Evolutionary conservation across 140 eudicot genomes (phyloP).

Genomic region (Stevia rebaudiana): DNA sequence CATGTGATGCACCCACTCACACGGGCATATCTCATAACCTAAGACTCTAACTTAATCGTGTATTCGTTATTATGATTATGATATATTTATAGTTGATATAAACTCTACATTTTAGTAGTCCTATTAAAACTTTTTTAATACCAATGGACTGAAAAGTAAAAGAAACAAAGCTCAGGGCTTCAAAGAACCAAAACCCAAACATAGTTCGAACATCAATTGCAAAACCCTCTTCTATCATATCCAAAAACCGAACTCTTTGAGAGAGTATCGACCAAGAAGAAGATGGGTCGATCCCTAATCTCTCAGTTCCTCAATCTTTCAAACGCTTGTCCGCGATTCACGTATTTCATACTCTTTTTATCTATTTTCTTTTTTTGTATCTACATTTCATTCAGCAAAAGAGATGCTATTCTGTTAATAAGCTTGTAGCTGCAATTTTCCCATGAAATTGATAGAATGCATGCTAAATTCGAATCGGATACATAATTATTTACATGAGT

Average conservation of each 20-base stretch:
- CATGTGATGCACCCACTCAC: too few species aligned
- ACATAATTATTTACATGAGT: neutral
- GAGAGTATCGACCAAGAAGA: neutral
- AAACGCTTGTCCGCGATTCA: slow-evolving; percentile 49
- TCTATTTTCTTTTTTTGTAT: neutral
- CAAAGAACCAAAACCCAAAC: slow-evolving; percentile 8
- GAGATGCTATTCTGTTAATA: neutral
- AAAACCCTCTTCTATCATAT: slow-evolving; percentile 20
- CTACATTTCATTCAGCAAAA: slow-evolving; percentile 8
- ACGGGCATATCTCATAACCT: too few species aligned
- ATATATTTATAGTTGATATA: too few species aligned
- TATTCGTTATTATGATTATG: too few species aligned
- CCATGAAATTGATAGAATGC: neutral
- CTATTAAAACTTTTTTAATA: neutral
- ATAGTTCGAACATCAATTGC: neutral
- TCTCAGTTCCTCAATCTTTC: slow-evolving; percentile 56
- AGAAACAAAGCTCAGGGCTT: neutral
- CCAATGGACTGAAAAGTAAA: neutral
- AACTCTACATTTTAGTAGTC: too few species aligned
- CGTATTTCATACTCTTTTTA: slow-evolving; percentile 27
- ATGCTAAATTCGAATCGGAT: slow-evolving; percentile 8
- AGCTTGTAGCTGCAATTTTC: neutral
- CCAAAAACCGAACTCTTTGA: slow-evolving; percentile 1
- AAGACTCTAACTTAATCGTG: too few species aligned
- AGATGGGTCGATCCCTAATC: slow-evolving; percentile 52